Evolutionary conservation across 495 filamentous ascomycete species (phyloP).

Genomic region (Neurospora sp.): DNA sequence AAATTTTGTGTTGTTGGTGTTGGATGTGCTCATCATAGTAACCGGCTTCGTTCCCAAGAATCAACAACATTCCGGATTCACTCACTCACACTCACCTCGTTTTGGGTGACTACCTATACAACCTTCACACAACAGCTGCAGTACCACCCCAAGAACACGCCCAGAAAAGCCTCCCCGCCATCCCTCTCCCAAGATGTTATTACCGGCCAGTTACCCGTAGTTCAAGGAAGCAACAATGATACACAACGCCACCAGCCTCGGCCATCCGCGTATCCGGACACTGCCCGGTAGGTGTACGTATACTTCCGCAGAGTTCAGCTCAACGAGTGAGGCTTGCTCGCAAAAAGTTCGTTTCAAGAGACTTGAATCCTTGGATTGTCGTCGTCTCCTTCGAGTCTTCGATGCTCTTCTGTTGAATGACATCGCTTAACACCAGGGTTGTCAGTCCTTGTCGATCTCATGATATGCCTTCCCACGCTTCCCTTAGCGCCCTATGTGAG

Average conservation of each 20-base stretch:
- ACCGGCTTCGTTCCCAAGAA: not conserved
- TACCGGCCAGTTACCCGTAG: not conserved
- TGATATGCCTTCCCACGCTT: not conserved
- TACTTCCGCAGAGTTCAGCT: not conserved
- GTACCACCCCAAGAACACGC: not conserved
- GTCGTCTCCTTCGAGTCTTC: not conserved
- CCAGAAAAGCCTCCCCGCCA: not conserved
- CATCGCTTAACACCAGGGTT: not conserved
- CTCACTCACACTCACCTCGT: not conserved
- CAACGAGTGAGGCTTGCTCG: not conserved
- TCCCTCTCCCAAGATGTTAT: not conserved
- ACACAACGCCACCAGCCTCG: not conserved
- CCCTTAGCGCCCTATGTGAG: not conserved
- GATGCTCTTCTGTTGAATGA: not conserved
- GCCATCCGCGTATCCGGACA: not conserved
- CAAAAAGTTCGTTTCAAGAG: not conserved
- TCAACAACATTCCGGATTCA: not conserved
- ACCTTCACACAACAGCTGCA: not conserved
- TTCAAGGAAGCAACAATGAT: not conserved
- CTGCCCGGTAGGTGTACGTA: not conserved
- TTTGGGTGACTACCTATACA: not conserved
- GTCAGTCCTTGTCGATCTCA: not conserved
- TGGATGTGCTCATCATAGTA: not conserved
- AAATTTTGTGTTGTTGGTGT: not conserved
- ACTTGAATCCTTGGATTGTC: not conserved